Percentiles rank a stretch among this genome's conserved stretches.
These are phyloP conservation scores for Tetrapisispora arboricola DNA, from an alignment of 805 yeast species.

Conservation along the genomic window DNA sequence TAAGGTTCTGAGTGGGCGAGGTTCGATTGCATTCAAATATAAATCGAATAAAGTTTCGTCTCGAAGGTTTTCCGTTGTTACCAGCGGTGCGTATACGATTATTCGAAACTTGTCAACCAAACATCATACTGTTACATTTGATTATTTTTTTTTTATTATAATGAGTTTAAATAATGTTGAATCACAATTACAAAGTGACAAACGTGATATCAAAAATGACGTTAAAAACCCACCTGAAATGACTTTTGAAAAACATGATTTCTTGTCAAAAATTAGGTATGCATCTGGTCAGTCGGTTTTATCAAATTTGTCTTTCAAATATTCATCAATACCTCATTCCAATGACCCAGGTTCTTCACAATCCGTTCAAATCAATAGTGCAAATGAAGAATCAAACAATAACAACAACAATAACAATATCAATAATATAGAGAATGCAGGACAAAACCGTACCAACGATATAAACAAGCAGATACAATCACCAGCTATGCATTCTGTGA, in stretches of 20 bases:
- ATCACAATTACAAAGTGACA: neutral
- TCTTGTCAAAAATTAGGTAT: slow-evolving; percentile 38
- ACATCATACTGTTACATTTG: too few species aligned
- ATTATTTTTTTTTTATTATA: neutral
- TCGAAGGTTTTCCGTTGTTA: too few species aligned
- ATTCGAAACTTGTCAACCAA: too few species aligned
- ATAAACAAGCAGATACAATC: slow-evolving; percentile 33
- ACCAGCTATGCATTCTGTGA: slow-evolving; percentile 31
- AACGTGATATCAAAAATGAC: neutral
- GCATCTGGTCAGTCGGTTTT: slow-evolving; percentile 34
- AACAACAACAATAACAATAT: neutral
- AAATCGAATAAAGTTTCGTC: too few species aligned
- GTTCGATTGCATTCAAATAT: too few species aligned
- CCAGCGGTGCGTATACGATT: too few species aligned
- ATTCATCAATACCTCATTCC: slow-evolving; percentile 32
- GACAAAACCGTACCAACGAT: slow-evolving; percentile 16
- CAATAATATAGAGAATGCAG: too few species aligned
- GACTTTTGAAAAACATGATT: slow-evolving; percentile 46
- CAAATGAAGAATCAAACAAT: slow-evolving; percentile 32
- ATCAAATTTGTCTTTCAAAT: slow-evolving; percentile 53
- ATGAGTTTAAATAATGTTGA: neutral
- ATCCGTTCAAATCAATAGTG: slow-evolving; percentile 26
- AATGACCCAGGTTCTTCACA: neutral
- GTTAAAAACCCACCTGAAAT: neutral
- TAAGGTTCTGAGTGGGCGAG: too few species aligned